A percentile compares a stretch with the other conserved stretches of the same genome.
Evolutionary conservation across 73 alveolate genomes (phyloP).

Genomic region (Symbiodinium natans): DNA sequence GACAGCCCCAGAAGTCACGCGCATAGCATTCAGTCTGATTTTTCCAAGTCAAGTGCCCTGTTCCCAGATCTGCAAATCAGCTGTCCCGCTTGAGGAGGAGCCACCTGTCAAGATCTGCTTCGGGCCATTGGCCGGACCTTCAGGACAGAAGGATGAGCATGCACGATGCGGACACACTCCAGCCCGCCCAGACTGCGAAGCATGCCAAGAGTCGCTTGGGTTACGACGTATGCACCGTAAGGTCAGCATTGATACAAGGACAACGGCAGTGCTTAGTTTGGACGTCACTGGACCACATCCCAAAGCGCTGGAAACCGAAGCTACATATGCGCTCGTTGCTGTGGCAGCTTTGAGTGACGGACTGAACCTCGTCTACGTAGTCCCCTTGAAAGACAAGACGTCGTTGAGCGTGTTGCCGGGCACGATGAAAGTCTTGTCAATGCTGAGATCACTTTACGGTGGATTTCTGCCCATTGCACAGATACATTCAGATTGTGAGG

Average conservation of each 20-base stretch:
- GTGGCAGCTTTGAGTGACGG: background rate
- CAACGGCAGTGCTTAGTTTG: background rate
- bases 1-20: no score
- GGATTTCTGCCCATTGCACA: background rate
- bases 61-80: no score
- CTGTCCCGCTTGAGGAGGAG: no score
- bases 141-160: background rate
- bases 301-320: background rate
- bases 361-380: background rate
- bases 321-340: conserved; percentile 5
- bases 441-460: background rate
- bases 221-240: background rate
- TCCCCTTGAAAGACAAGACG: background rate
- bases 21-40: no score
- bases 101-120: no score
- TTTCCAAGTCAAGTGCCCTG: no score
- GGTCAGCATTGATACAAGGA: background rate
- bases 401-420: background rate
- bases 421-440: background rate
- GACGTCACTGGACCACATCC: conserved; percentile 12
- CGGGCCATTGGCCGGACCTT: background rate
- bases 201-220: background rate
- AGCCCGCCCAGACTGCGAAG: conserved; percentile 7
- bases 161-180: conserved; percentile 20
- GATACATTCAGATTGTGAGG: background rate